These are phyloP conservation scores for Beauveria bassiana DNA, from an alignment of 2,329 filamentous ascomycete genomes.

Conservation along the genomic window DNA sequence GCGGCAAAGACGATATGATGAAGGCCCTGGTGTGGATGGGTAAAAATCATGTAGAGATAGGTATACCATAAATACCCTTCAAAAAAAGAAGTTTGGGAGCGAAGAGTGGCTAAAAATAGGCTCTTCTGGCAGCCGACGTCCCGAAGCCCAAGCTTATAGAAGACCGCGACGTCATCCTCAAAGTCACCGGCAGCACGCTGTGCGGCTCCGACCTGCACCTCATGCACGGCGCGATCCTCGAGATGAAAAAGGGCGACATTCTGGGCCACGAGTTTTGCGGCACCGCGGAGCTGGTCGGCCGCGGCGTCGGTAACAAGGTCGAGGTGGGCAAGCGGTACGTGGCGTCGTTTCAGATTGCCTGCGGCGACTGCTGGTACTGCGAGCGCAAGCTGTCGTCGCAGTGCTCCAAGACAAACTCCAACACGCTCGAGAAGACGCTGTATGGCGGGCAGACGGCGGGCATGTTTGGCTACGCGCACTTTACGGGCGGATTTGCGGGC, in stretches of 20 bases:
- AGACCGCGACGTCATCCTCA: constrained; percentile 69
- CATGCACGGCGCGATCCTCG: constrained; percentile 47
- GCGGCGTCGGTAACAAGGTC: constrained; percentile 40
- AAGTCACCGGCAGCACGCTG: constrained; percentile 58
- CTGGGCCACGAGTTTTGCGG: constrained; percentile 57
- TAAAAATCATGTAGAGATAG: constrained; percentile 68
- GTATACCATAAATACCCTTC: constrained; percentile 23
- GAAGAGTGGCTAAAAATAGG: background rate
- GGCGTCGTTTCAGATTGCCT: constrained; percentile 79
- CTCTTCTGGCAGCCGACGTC: constrained; percentile 41
- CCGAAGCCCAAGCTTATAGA: constrained; percentile 68
- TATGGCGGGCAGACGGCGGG: constrained; percentile 72
- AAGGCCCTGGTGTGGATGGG: constrained; percentile 76
- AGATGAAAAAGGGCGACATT: constrained; percentile 58
- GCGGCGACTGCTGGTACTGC: constrained; percentile 67
- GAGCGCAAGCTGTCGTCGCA: constrained; percentile 69
- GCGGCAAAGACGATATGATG: constrained; percentile 56
- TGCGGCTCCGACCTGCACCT: constrained; percentile 53
- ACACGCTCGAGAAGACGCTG: constrained; percentile 62
- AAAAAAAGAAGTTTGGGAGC: background rate
- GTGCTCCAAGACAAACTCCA: constrained; percentile 73
- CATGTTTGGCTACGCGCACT: constrained; percentile 67
- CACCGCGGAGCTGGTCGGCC: constrained; percentile 47
- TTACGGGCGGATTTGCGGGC: constrained; percentile 80
- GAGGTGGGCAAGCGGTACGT: constrained; percentile 64